Evolutionary conservation across 768 basidiomycete genomes (phyloP).

Genomic region (Serendipita indica): DNA sequence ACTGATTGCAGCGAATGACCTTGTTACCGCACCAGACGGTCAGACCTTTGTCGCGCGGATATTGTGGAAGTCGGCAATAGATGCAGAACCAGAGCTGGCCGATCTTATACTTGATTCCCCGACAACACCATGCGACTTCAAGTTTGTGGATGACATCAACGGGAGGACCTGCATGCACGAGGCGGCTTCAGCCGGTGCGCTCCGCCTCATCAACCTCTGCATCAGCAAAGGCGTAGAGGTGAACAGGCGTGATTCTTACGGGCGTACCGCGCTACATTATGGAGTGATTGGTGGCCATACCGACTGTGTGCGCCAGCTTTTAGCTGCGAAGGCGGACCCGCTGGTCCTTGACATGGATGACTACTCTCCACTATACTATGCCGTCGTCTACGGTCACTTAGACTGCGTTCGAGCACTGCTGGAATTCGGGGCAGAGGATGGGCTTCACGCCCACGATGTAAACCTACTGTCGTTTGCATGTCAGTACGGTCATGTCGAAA

Average conservation of each 20-base stretch:
- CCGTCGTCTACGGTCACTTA: slow-evolving; percentile 71
- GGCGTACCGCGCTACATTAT: slow-evolving; percentile 88
- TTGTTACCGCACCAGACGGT: slow-evolving; percentile 41
- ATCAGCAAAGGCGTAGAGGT: slow-evolving; percentile 55
- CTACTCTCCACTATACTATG: slow-evolving; percentile 86
- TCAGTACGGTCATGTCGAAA: slow-evolving; percentile 73
- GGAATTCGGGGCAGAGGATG: slow-evolving; percentile 45
- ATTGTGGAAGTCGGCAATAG: slow-evolving; percentile 82
- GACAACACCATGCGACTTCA: slow-evolving; percentile 65
- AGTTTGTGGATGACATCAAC: slow-evolving; percentile 93
- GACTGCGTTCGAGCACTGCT: slow-evolving; percentile 75
- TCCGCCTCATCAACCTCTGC: slow-evolving; percentile 67
- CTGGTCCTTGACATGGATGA: slow-evolving; percentile 80
- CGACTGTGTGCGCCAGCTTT: slow-evolving; percentile 54
- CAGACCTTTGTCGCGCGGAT: slow-evolving; percentile 73
- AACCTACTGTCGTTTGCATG: slow-evolving; percentile 84
- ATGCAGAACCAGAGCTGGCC: slow-evolving; percentile 56
- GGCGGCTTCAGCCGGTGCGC: slow-evolving; percentile 71
- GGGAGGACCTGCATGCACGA: slow-evolving; percentile 88
- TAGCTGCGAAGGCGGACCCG: slow-evolving; percentile 47
- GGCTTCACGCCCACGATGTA: slow-evolving; percentile 46
- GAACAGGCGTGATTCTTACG: slow-evolving; percentile 74
- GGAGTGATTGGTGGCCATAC: slow-evolving; percentile 87
- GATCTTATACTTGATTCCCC: slow-evolving; percentile 60
- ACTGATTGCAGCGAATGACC: slow-evolving; percentile 50